Evolutionary conservation across 1,139 yeast genomes (phyloP), one percentile per base, ranked within the genome.

Genomic region (Debaryomycetaceae sp.): DNA sequence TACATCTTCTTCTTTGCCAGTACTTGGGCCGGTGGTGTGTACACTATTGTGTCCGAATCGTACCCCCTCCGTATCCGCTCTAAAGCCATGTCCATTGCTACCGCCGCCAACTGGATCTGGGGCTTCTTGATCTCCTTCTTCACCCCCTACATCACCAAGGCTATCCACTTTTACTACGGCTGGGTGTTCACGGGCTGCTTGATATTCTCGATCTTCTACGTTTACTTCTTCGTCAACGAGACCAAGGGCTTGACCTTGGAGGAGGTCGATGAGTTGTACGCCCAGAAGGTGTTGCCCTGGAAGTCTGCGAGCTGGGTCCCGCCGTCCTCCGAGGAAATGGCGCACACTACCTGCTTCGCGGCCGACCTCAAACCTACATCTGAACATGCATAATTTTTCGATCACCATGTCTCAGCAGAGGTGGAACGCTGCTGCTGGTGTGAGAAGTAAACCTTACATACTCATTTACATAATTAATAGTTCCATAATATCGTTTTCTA

Each of bases 21-120:
- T 23, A 76, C 93, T 5, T 82, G 94, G 93, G 94, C 87, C 37
- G 90, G 93, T 45, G 73, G 77, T 47, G 77, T 77, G 26, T 83
- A 75, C 71, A 79, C 79, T 32, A 75, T 80, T 42, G 71, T 77
- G 31, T 77, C 90, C 24, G 95, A 83, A 55, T 63, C 79, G 25
- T 82, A 73, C 55, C 87, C 94, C 30, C 63, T 80, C 39, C 73
- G 87, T 45, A 76, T 81, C 39, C 72, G 90, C 58, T 73, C 87
- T 22, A 77, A 79, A 58, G 83, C 85, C 35, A 79, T 82, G 63
- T 77, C 87, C 26, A 58, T 82, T 30, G 77, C 87, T 30, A 64
- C 73, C 25, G 81, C 82, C 16, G 72, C 80, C 22, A 82, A 81
- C 59, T 82, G 93, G 93, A 37, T 78, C 26, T 74, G 77, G 59